Evolutionary conservation across 2,329 filamentous ascomycete genomes (phyloP), one percentile per base, ranked within the genome.

Genomic region (Hysterium pulicare): DNA sequence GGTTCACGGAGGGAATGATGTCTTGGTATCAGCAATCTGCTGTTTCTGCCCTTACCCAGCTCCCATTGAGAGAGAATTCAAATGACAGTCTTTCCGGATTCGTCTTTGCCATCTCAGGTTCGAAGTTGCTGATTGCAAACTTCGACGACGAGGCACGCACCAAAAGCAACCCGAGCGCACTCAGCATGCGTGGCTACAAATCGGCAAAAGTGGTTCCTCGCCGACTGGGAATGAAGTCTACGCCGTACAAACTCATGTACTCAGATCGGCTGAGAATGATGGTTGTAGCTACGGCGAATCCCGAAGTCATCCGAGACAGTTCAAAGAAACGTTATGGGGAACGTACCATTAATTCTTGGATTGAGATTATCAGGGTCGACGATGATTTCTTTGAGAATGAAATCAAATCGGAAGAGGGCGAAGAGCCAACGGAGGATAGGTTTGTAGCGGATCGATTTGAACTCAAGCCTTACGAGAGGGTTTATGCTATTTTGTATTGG

Each of bases 401-500:
- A 3, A 5, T 32, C 3, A 50, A 28, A 16, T 28, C 17, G 15
- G 33, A 40, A 13, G 33, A 30, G 24, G 11, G 19, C 5, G 31
- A 35, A 17, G 21, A 34, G 11, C 34, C 20, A 42, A 9, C 24
- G 35, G 59, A 65, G 34, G 47, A 48, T 17, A 62, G 68, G 3
- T 57, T 65, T 0, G 61, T 72, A 0, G 66, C 74, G 1, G 78
- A 75, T 43, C 76, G 83, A 22, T 73, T 71, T 13, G 76, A 76
- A 3, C 68, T 89, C 13, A 73, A 77, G 33, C 49, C 64, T 1
- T 76, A 77, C 1, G 82, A 86, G 48, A 73, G 72, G 30, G 76
- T 90, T 1, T 71, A 79, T 33, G 73, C 78, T 1, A 61, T 90
- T 6, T 62, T 76, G 1, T 81, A 87, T 47, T 90, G 86, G 86